These are phyloP conservation scores for Tolypocladium capitatum DNA, from an alignment of 2,329 filamentous ascomycete genomes.

Conservation along the genomic window DNA sequence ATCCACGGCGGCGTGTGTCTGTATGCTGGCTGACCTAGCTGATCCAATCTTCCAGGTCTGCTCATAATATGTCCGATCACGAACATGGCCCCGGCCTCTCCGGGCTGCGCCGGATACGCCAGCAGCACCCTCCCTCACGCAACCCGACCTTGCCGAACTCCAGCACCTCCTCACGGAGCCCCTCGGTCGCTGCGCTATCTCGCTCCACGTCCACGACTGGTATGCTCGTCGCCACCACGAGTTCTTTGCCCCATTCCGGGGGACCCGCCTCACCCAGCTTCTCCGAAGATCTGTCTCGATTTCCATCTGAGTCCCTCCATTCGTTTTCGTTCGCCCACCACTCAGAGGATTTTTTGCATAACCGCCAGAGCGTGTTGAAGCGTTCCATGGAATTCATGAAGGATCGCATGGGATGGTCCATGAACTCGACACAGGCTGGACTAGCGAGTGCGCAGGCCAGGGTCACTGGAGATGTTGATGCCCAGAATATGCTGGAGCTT, in stretches of 20 bases:
- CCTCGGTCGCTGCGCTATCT: constrained; percentile 42
- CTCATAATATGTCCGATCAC: constrained; percentile 72
- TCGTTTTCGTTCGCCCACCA: constrained; percentile 97
- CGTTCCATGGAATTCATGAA: constrained; percentile 94
- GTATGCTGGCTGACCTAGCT: constrained; percentile 15
- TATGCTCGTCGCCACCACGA: constrained; percentile 45
- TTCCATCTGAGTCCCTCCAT: constrained; percentile 90
- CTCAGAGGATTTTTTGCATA: constrained; percentile 83
- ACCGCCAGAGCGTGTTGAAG: constrained; percentile 83
- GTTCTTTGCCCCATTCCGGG: constrained; percentile 41
- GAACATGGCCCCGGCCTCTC: constrained; percentile 78
- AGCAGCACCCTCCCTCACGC: constrained; percentile 55
- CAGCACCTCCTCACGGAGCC: constrained; percentile 47
- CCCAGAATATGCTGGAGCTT: constrained; percentile 83
- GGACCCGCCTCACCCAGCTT: constrained; percentile 62
- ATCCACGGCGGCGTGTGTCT: not conserved
- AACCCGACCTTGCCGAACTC: constrained; percentile 51
- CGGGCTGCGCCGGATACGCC: constrained; percentile 84
- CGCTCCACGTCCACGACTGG: constrained; percentile 60
- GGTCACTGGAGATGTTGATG: constrained; percentile 68
- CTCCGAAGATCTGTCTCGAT: constrained; percentile 78
- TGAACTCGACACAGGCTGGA: constrained; percentile 51
- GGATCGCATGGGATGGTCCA: constrained; percentile 72
- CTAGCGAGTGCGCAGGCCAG: constrained; percentile 76
- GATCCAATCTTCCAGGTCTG: constrained; percentile 43